A percentile compares a stretch with the other conserved stretches of the same genome.
phyloP scores from a whole-genome alignment of 1,284 basidiomycete species.

The Fomitopsis schrenkii region DNA sequence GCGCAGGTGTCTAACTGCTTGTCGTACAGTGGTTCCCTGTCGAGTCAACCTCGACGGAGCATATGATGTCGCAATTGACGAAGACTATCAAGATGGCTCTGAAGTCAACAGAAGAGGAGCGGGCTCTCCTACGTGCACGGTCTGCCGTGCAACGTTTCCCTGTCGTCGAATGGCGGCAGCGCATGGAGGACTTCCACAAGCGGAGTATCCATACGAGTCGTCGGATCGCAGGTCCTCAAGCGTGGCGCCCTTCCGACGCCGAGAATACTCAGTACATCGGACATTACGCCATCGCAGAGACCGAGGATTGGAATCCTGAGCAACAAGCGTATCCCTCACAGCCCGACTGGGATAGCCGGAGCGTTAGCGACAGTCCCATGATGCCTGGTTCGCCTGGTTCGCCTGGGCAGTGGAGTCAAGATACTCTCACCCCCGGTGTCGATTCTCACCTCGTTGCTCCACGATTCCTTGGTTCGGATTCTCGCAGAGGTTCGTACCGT shows the following conservation, averaged over 20 bases:
- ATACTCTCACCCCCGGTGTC: slow-evolving; percentile 43
- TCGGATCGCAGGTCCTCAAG: slow-evolving; percentile 60
- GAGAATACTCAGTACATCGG: slow-evolving; percentile 40
- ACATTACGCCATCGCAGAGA: slow-evolving; percentile 40
- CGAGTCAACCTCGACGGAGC: slow-evolving; percentile 84
- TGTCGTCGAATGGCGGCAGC: slow-evolving; percentile 93
- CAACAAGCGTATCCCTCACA: slow-evolving; percentile 45
- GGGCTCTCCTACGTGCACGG: slow-evolving; percentile 85
- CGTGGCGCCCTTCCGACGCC: slow-evolving; percentile 70
- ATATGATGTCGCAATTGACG: slow-evolving; percentile 92
- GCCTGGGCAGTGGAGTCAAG: slow-evolving; percentile 57
- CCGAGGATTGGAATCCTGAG: slow-evolving; percentile 55
- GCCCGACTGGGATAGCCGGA: slow-evolving; percentile 52
- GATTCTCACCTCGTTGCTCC: slow-evolving; percentile 31
- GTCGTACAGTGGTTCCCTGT: slow-evolving; percentile 85
- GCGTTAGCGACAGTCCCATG: slow-evolving; percentile 31
- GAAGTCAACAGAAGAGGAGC: slow-evolving; percentile 86
- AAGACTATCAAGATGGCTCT: slow-evolving; percentile 93
- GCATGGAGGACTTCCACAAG: slow-evolving; percentile 90
- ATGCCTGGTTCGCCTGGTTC: slow-evolving; percentile 35
- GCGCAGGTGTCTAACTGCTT: slow-evolving; percentile 11
- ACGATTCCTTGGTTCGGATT: slow-evolving; percentile 29
- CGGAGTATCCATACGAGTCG: slow-evolving; percentile 78
- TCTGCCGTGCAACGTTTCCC: slow-evolving; percentile 94
- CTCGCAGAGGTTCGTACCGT: slow-evolving; percentile 43